A percentile compares a stretch with the other conserved stretches of the same genome.
phyloP scores from a whole-genome alignment of 1,284 basidiomycete genomes.

The Cystobasidium sp. region DNA sequence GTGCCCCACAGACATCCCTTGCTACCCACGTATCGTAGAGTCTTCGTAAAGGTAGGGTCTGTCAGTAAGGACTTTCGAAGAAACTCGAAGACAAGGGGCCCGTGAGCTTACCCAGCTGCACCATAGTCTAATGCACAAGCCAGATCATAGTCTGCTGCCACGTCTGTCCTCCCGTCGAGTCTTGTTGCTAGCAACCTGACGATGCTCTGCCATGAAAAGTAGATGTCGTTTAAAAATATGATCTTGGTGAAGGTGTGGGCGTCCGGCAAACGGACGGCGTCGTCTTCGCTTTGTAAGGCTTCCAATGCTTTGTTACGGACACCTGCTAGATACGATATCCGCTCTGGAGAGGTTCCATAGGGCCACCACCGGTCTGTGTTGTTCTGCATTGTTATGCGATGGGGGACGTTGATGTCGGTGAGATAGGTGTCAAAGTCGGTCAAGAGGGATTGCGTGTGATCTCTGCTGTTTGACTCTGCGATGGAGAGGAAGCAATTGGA shows the following conservation, averaged over 20 bases:
- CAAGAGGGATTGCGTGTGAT: slow-evolving; percentile 60
- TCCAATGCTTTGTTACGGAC: slow-evolving; percentile 62
- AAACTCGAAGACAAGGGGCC: background rate
- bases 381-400: slow-evolving; percentile 57
- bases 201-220: slow-evolving; percentile 60
- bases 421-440: slow-evolving; percentile 57
- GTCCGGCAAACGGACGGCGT: slow-evolving; percentile 57
- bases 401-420: slow-evolving; percentile 53
- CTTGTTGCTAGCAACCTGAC: slow-evolving; percentile 15
- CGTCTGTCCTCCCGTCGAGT: background rate
- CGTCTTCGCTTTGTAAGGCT: slow-evolving; percentile 54
- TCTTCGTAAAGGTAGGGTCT: background rate
- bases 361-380: slow-evolving; percentile 55
- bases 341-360: slow-evolving; percentile 58
- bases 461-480: slow-evolving; percentile 64
- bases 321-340: slow-evolving; percentile 61
- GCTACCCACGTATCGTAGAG: slow-evolving; percentile 58
- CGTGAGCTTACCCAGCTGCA: background rate
- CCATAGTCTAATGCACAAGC: slow-evolving; percentile 65
- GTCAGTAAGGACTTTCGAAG: background rate
- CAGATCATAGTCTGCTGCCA: slow-evolving; percentile 61
- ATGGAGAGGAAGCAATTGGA: slow-evolving; percentile 65
- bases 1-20: slow-evolving; percentile 59
- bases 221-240: slow-evolving; percentile 64
- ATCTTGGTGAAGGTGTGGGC: slow-evolving; percentile 58